Conservation (phyloP, 2,329 filamentous ascomycete species). For the Cadophora malorum region DNA sequence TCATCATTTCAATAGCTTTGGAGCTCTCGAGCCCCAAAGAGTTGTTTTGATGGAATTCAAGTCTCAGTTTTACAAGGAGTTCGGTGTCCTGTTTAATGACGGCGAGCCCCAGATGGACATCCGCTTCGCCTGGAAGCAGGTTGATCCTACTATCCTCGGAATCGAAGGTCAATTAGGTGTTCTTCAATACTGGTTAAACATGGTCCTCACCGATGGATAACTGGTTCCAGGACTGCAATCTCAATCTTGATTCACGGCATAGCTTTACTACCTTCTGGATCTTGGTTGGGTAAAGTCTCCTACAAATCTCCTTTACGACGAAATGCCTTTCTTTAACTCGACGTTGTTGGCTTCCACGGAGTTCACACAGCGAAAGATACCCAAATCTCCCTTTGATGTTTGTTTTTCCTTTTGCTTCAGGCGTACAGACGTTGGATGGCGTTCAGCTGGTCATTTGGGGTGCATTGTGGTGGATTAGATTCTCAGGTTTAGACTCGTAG, state of each 20-base stretch:
- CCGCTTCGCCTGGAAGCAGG: neutral
- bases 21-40: constrained; percentile 21
- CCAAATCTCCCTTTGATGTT: neutral
- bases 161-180: neutral
- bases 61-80: constrained; percentile 38
- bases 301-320: neutral
- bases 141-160: neutral
- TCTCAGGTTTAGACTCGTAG: neutral
- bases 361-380: constrained; percentile 15
- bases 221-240: neutral
- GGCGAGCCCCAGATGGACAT: neutral
- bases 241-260: neutral
- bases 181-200: neutral
- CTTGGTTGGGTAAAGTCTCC: constrained; percentile 9
- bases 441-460: neutral
- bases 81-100: constrained; percentile 10
- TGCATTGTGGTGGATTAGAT: neutral
- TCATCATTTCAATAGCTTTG: constrained; percentile 26
- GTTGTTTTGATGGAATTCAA: constrained; percentile 36
- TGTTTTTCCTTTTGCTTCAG: neutral
- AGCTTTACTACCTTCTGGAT: constrained; percentile 4
- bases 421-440: neutral
- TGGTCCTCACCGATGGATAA: neutral
- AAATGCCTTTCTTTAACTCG: neutral
- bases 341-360: neutral